These are phyloP conservation scores for Xylaria sp. DNA, from an alignment of 495 filamentous ascomycete genomes.

Conservation along the genomic window DNA sequence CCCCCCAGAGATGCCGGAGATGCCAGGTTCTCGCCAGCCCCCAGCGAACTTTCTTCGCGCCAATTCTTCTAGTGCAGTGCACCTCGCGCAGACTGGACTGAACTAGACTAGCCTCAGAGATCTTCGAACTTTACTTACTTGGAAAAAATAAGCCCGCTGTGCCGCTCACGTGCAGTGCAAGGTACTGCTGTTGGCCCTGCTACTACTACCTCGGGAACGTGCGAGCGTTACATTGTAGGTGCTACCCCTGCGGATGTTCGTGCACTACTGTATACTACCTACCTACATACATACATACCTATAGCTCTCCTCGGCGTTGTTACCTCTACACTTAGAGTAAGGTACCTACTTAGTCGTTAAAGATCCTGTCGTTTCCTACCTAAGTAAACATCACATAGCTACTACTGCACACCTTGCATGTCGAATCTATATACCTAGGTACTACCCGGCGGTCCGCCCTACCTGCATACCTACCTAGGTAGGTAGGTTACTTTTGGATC, in stretches of 20 bases:
- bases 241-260: conserved; percentile 7
- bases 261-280: neutral
- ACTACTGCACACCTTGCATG: no score
- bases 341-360: neutral
- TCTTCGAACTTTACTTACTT: conserved; percentile 5
- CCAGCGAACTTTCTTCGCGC: no score
- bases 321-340: no score
- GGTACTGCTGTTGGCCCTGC: conserved; percentile 2
- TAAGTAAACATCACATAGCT: no score
- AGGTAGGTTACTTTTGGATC: neutral
- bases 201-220: conserved; percentile 24
- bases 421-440: no score
- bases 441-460: no score
- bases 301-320: no score
- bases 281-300: no score
- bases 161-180: conserved; percentile 24
- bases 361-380: neutral
- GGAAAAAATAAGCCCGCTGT: conserved; percentile 22
- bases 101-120: neutral
- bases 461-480: no score
- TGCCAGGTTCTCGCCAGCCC: no score
- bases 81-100: no score
- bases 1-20: no score
- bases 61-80: neutral
- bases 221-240: conserved; percentile 28